Evolutionary conservation across 352 stramenopile genomes (phyloP).

Genomic region (Phytophthora citrophthora): DNA sequence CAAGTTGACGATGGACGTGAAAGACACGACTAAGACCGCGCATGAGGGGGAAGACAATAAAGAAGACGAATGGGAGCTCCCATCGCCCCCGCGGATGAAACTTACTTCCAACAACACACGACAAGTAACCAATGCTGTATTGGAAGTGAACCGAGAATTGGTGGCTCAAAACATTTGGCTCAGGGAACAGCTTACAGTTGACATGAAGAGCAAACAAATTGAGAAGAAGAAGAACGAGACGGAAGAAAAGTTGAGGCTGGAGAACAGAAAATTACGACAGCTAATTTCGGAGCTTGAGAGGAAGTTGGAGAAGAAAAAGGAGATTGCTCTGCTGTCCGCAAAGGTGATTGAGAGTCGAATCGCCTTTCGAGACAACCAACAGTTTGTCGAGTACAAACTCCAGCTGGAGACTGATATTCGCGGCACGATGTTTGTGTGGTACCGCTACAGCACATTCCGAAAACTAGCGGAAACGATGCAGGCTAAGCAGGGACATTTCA

Average conservation of each 20-base stretch:
- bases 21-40: not conserved
- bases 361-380: slow-evolving; percentile 50
- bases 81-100: not conserved
- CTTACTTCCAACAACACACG: slow-evolving; percentile 10
- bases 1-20: not conserved
- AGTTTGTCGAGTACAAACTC: slow-evolving; percentile 68
- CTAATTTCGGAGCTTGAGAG: slow-evolving; percentile 50
- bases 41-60: not conserved
- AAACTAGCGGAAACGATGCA: slow-evolving; percentile 60
- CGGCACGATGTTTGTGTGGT: slow-evolving; percentile 58
- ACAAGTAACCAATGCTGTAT: slow-evolving; percentile 45
- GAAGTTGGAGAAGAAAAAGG: slow-evolving; percentile 55
- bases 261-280: slow-evolving; percentile 57
- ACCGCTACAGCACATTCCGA: slow-evolving; percentile 65
- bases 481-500: slow-evolving; percentile 53
- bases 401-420: slow-evolving; percentile 65
- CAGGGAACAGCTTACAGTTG: slow-evolving; percentile 45
- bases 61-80: not conserved
- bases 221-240: not conserved
- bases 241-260: slow-evolving; percentile 46
- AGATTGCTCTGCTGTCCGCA: slow-evolving; percentile 50
- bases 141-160: slow-evolving; percentile 58
- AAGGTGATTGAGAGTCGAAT: slow-evolving; percentile 58
- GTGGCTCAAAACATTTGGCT: slow-evolving; percentile 59
- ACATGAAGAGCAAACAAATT: slow-evolving; percentile 12